Percentiles rank a stretch among this genome's conserved stretches.
These are phyloP conservation scores for Pestalotiopsis sp. DNA, from an alignment of 2,329 filamentous ascomycete species.

Conservation along the genomic window DNA sequence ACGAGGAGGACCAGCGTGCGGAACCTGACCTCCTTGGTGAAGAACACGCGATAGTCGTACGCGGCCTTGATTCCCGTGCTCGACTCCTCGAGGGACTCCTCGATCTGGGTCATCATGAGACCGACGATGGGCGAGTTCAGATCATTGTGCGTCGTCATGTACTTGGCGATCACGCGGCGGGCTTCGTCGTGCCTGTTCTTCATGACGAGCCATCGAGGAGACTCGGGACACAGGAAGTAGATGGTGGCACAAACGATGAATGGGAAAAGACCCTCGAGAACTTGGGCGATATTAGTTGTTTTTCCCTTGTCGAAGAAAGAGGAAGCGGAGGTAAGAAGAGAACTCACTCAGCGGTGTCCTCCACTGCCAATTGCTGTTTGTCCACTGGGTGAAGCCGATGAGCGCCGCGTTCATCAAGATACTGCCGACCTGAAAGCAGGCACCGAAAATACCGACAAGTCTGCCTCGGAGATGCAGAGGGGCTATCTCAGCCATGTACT, in stretches of 20 bases:
- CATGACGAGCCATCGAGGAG: constrained; percentile 13
- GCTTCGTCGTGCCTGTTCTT: constrained; percentile 7
- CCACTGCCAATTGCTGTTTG: constrained; percentile 38
- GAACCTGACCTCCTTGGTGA: constrained; percentile 44
- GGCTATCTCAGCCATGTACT: constrained; percentile 32
- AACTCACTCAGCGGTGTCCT: constrained; percentile 33
- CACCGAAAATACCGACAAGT: constrained; percentile 49
- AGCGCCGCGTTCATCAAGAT: constrained; percentile 44
- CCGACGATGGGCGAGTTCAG: constrained; percentile 43
- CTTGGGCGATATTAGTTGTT: background rate
- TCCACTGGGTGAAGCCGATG: constrained; percentile 41
- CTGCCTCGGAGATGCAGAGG: constrained; percentile 38
- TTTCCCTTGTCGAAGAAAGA: background rate
- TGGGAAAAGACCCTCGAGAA: constrained; percentile 42
- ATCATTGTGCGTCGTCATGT: constrained; percentile 43
- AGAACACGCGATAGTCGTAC: constrained; percentile 50
- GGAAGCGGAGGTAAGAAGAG: background rate
- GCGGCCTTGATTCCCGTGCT: constrained; percentile 37
- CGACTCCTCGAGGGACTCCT: constrained; percentile 43
- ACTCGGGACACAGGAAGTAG: constrained; percentile 35
- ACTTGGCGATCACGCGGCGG: constrained; percentile 20
- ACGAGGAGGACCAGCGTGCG: constrained; percentile 45
- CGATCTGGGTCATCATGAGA: constrained; percentile 43
- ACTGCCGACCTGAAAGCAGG: constrained; percentile 47
- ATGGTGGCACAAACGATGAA: constrained; percentile 39